A percentile compares a stretch with the other conserved stretches of the same genome.
Conservation (phyloP, 164 flowering plant genomes). For the grape (Vitis vinifera) region DNA sequence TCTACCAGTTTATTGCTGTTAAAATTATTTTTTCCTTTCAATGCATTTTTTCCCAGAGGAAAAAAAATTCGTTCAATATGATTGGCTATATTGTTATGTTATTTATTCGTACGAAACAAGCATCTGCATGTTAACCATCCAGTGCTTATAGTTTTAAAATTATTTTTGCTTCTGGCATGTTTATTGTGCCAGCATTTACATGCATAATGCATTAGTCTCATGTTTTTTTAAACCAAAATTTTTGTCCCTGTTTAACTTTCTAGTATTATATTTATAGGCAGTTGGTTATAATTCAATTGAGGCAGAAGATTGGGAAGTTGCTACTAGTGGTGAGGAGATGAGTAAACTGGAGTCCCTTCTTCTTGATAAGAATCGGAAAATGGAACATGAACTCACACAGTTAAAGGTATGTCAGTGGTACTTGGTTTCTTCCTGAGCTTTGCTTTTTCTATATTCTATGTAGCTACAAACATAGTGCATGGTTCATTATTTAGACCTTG, state of each 20-base stretch:
- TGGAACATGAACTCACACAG: constrained; percentile 97
- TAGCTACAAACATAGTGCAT: not conserved
- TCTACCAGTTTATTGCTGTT: too few species aligned
- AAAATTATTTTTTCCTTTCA: too few species aligned
- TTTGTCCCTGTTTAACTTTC: constrained; percentile 5
- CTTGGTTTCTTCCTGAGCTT: constrained; percentile 4
- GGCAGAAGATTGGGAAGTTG: constrained; percentile 98
- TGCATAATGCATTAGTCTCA: too few species aligned
- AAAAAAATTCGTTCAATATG: too few species aligned
- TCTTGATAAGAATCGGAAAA: constrained; percentile 94
- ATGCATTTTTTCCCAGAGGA: too few species aligned
- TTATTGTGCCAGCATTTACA: not conserved
- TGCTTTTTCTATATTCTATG: not conserved
- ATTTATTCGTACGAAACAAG: not conserved
- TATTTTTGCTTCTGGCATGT: not conserved
- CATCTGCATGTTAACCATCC: not conserved
- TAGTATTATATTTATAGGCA: constrained; percentile 50
- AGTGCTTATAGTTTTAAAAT: not conserved
- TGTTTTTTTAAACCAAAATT: not conserved
- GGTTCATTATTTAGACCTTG: not conserved
- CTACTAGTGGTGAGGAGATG: constrained; percentile 97
- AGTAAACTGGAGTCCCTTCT: constrained; percentile 93
- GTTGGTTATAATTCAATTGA: constrained; percentile 99
- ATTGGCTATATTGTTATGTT: too few species aligned
- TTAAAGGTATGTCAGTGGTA: constrained; percentile 59